These are phyloP conservation scores for Hemileccinum rubropunctum DNA, from an alignment of 768 basidiomycete species.

Conservation along the genomic window DNA sequence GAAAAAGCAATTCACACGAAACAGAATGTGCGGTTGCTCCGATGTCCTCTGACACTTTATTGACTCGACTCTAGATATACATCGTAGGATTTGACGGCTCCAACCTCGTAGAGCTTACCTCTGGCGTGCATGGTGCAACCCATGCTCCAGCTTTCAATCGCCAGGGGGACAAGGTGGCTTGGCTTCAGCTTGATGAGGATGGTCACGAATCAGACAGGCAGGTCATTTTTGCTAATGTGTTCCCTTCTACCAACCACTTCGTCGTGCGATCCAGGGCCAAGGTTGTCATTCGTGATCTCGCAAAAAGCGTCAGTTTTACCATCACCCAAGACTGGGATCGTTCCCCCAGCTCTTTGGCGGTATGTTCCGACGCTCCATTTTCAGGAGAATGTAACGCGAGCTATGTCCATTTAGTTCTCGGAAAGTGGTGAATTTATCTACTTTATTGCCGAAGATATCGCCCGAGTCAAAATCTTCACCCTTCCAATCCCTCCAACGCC, in stretches of 20 bases:
- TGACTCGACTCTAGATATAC: conserved; percentile 53
- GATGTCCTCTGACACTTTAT: neutral
- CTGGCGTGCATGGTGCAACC: conserved; percentile 82
- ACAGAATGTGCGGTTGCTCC: conserved; percentile 56
- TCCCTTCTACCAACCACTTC: neutral
- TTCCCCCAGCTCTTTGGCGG: conserved; percentile 43
- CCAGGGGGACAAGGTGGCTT: conserved; percentile 71
- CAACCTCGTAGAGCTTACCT: conserved; percentile 67
- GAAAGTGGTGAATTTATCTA: conserved; percentile 66
- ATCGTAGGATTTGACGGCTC: conserved; percentile 57
- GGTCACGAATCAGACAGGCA: conserved; percentile 88
- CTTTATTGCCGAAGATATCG: conserved; percentile 75
- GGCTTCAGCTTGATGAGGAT: conserved; percentile 85
- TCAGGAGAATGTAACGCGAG: neutral
- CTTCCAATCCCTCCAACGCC: conserved; percentile 68
- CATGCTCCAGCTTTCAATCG: conserved; percentile 67
- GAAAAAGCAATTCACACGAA: conserved; percentile 85
- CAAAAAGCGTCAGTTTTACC: conserved; percentile 62
- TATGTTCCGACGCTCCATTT: conserved; percentile 1
- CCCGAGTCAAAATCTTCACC: conserved; percentile 69
- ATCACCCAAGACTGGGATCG: conserved; percentile 86
- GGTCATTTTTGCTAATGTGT: neutral
- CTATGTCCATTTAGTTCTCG: conserved; percentile 55
- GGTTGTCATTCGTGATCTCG: conserved; percentile 76
- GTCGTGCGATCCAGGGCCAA: conserved; percentile 48